These are phyloP conservation scores for Tuber indicum DNA, from an alignment of 495 filamentous ascomycete genomes.

Conservation along the genomic window DNA sequence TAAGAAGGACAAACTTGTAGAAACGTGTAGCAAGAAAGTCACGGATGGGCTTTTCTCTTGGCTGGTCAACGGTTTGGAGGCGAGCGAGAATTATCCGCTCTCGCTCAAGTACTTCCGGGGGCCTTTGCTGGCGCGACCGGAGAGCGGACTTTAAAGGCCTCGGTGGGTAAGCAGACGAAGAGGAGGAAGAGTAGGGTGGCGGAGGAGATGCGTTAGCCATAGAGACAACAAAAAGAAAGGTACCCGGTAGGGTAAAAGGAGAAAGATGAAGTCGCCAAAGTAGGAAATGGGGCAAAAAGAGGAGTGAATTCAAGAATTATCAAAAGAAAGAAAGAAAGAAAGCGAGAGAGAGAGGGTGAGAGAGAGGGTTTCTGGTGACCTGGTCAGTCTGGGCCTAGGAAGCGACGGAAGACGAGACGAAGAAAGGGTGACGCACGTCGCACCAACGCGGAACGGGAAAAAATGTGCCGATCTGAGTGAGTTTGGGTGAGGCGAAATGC, in stretches of 20 bases:
- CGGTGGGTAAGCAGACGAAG: conserved; percentile 21
- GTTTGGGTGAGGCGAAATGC: neutral
- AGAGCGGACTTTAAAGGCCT: conserved; percentile 31
- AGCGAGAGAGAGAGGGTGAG: neutral
- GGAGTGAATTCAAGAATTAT: neutral
- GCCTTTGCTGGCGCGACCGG: conserved; percentile 30
- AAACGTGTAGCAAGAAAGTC: conserved; percentile 32
- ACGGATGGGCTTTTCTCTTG: conserved; percentile 24
- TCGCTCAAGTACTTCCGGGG: conserved; percentile 28
- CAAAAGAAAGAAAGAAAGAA: neutral
- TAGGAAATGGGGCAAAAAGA: neutral
- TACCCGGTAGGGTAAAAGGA: conserved; percentile 22
- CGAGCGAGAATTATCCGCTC: conserved; percentile 33
- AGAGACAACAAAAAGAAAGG: conserved; percentile 17
- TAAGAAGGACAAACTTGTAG: conserved; percentile 33
- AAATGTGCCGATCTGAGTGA: neutral
- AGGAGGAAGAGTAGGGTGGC: conserved; percentile 25
- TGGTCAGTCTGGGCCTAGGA: neutral
- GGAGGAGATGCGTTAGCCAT: conserved; percentile 27
- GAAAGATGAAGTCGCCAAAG: neutral
- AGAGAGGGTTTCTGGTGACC: neutral
- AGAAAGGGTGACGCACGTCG: neutral
- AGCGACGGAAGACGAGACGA: neutral
- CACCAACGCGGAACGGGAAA: neutral
- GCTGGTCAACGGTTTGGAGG: conserved; percentile 13